Base-by-base conservation (phyloP, 1,284 basidiomycete species). In the Apiotrichum laibachii region DNA sequence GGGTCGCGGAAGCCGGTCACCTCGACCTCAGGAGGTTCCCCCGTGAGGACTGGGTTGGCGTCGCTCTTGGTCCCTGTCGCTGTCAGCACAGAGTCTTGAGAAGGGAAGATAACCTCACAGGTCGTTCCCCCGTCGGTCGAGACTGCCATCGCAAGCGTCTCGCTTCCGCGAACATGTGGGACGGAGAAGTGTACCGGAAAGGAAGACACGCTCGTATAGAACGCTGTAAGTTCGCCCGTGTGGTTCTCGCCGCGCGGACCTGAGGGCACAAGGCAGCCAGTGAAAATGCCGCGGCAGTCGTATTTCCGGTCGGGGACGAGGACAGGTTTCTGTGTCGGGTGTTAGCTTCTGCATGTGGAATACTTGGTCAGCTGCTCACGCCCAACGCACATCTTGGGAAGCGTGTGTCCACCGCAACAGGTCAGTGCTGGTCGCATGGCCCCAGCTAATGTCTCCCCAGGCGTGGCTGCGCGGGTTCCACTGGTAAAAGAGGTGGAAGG, bases 401-500 rank as follows among this genome's bases (percentile, higher is more conserved):
- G 2, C 34, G 19, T 66, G 56, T n/a, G 37, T 37, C 66, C 66
- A 68, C 26, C 50, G 46, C 8, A 64, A 15, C 15, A 68, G 44
- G 43, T 68, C 64, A 16, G 31, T 43, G 37, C 62, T 62, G 9
- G 56, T 63, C 7, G 62, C 66, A 31, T 63, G 62, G 5, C 66
- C 66, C 66, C 66, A 68, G 37, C 49, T 42, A 18, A 68, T 68
- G 21, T 63, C 48, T 42, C 52, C 57, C 66, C 66, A 68, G 3
- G 37, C 21, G 39, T 60, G 50, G 44, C 53, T 51, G 21, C 57
- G 26, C 5, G 62, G 62, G n/a, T 55, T 60, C 66, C 66, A 68
- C 50, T 68, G 66, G 50, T 64, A 68, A 51, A 66, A 64, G 22
- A 68, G 58, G 40, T 68, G 66, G 55, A 50, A 68, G 4, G 46